Base-by-base conservation (phyloP, 2,329 filamentous ascomycete species). In the Cladosporium sp. region DNA sequence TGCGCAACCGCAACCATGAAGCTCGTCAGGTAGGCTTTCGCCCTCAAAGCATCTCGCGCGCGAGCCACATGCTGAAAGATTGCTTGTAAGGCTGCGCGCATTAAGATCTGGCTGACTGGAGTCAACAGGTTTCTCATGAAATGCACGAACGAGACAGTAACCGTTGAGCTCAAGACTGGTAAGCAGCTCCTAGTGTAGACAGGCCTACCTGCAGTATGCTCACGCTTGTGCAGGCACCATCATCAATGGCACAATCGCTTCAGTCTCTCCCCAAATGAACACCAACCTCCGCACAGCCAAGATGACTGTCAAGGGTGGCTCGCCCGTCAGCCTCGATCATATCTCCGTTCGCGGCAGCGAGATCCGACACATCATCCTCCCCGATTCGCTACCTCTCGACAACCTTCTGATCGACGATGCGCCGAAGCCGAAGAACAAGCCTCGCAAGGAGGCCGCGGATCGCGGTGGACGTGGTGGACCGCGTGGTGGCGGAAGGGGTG, bases 391-490 rank as follows among this genome's bases (percentile, higher is more conserved):
- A 65, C 92, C 92, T 37, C 81, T 98, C 59, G 93, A 98, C 72
- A 96, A 92, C 38, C 81, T 98, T 49, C 81, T 98, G 57, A 90
- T 98, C 63, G 93, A 98, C 70, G 93, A 98, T 74, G 84, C 89
- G 65, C 90, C 92, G 48, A 98, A 98, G 79, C 92, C 93, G 56
- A 97, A 97, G 86, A 98, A 98, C 77, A 98, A 98, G 84, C 92
- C 93, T 22, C 83, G 92, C 68, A 98, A 98, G 80, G 93, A 97
- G 75, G 80, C 72, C 6, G 75, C 79, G 32, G 66, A 70, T 52
- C 66, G 66, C 42, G 66, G 63, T 16, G 62, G 48, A 11, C 76
- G 84, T 44, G 80, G 81, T 42, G 76, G 69, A 28, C 56, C 56
- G 10, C 69, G 70, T 34, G 70, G 77, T 41, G 78, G 78, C 42